Percentiles rank a stretch among this genome's conserved stretches.
These are phyloP conservation scores for Galeopsis tetrahit DNA, from an alignment of 257 asterid species.

Conservation along the genomic window DNA sequence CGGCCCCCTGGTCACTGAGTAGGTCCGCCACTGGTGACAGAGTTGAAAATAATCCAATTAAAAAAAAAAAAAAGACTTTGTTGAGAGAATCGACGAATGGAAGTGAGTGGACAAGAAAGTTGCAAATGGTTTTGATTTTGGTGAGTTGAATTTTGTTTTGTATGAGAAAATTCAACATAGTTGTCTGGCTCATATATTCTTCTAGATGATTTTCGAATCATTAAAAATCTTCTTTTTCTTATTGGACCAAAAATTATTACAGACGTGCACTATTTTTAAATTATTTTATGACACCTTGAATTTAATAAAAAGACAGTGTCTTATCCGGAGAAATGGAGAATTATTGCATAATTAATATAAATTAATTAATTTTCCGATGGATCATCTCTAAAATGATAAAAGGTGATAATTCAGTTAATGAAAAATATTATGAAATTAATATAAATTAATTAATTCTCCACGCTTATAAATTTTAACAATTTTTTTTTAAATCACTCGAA, in stretches of 20 bases:
- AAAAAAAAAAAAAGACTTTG: not conserved
- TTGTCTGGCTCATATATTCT: not conserved
- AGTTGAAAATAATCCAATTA: no score
- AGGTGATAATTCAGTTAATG: no score
- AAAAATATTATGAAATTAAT: not conserved
- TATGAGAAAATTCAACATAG: not conserved
- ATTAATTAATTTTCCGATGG: no score
- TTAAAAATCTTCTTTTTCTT: conserved; percentile 3
- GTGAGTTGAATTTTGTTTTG: conserved; percentile 8
- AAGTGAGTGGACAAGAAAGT: conserved; percentile 8
- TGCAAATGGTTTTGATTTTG: not conserved
- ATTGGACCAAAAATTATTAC: not conserved
- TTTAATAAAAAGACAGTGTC: no score
- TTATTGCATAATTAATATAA: no score
- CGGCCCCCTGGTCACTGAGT: no score
- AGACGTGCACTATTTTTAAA: not conserved
- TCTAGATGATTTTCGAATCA: conserved; percentile 21
- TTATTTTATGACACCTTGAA: not conserved
- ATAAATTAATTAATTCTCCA: no score
- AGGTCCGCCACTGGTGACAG: no score
- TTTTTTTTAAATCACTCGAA: no score
- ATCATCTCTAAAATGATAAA: no score
- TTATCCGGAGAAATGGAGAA: no score
- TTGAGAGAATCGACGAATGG: not conserved
- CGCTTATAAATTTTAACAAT: no score